These are phyloP conservation scores for Rugonectria rugulosa DNA, from an alignment of 2,329 filamentous ascomycete genomes.

Conservation along the genomic window DNA sequence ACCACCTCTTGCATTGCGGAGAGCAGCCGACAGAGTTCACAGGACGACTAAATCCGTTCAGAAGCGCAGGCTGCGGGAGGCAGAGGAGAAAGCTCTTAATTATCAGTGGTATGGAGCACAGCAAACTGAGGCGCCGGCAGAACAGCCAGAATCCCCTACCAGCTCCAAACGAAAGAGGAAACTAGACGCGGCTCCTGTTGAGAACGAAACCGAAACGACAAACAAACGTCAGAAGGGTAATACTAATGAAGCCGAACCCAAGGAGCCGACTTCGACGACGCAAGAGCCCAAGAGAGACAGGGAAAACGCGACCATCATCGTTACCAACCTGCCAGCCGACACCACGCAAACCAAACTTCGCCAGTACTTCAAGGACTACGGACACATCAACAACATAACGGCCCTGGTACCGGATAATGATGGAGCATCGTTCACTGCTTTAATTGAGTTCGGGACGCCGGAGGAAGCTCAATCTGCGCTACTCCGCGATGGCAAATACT, in stretches of 20 bases:
- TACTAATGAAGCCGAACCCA: constrained; percentile 39
- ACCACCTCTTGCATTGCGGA: constrained; percentile 75
- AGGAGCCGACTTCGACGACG: constrained; percentile 12
- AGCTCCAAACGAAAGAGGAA: constrained; percentile 79
- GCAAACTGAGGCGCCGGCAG: constrained; percentile 28
- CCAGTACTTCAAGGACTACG: constrained; percentile 92
- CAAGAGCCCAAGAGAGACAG: constrained; percentile 76
- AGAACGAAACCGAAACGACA: constrained; percentile 50
- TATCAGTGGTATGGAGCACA: constrained; percentile 51
- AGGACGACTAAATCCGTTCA: constrained; percentile 70
- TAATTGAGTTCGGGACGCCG: constrained; percentile 83
- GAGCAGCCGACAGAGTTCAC: constrained; percentile 76
- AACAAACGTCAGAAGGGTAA: constrained; percentile 73
- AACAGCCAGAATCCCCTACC: constrained; percentile 46
- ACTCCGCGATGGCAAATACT: constrained; percentile 80
- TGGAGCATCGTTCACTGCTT: constrained; percentile 69
- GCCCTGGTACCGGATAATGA: constrained; percentile 67
- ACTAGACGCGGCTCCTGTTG: constrained; percentile 54
- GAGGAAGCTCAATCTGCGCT: constrained; percentile 85
- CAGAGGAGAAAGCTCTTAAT: constrained; percentile 63
- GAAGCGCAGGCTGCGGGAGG: constrained; percentile 71
- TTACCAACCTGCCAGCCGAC: constrained; percentile 76
- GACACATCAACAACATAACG: constrained; percentile 80
- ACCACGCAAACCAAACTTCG: constrained; percentile 76
- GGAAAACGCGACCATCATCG: constrained; percentile 86